Conservation (phyloP, 1,139 yeast genomes). For the Geotrichum aggregatum region DNA sequence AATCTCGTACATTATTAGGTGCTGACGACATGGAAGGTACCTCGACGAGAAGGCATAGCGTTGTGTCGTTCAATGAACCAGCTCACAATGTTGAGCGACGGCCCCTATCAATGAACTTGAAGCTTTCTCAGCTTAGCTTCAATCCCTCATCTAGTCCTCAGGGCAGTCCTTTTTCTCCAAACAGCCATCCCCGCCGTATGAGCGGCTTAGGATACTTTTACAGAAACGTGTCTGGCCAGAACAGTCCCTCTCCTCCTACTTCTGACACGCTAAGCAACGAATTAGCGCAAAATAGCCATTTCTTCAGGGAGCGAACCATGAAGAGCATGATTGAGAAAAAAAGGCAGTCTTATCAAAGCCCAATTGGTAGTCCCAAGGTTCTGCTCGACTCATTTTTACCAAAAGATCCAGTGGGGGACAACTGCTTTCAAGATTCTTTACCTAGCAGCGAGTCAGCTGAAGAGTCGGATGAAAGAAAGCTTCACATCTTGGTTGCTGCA, state of each 20-base stretch:
- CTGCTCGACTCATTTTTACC: not conserved
- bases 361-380: not conserved
- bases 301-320: too few relatives aligned
- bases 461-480: constrained; percentile 43
- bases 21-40: too few relatives aligned
- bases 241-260: too few relatives aligned
- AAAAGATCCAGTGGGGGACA: not conserved
- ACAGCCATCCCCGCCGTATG: not conserved
- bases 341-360: not conserved
- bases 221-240: too few relatives aligned
- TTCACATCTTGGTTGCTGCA: constrained; percentile 83
- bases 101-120: too few relatives aligned
- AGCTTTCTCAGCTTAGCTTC: not conserved
- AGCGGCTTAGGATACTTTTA: too few relatives aligned
- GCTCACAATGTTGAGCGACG: constrained; percentile 16
- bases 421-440: too few relatives aligned
- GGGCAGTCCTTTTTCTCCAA: not conserved
- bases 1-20: too few relatives aligned
- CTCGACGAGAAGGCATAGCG: constrained; percentile 8
- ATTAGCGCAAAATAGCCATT: too few relatives aligned
- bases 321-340: not conserved
- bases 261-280: too few relatives aligned
- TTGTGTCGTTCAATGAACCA: constrained; percentile 21
- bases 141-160: constrained; percentile 6
- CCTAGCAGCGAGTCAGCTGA: too few relatives aligned